Evolutionary conservation across 306 rosid genomes (phyloP).

Genomic region (Medicago lupulina): DNA sequence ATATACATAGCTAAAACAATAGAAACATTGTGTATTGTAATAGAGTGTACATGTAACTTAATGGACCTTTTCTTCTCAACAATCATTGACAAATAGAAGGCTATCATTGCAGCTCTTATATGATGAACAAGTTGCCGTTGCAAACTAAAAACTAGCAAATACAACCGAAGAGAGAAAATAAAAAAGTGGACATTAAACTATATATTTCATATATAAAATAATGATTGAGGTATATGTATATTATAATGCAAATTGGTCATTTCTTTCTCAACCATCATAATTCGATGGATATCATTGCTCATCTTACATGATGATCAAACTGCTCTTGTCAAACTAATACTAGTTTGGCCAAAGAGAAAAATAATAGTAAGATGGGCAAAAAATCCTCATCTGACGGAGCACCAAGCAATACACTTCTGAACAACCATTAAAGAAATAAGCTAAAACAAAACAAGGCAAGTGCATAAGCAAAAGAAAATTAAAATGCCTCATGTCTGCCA

Average conservation of each 20-base stretch:
- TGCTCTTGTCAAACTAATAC: conserved; percentile 26
- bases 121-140: conserved; percentile 12
- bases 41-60: not conserved
- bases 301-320: conserved; percentile 24
- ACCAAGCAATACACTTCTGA: conserved; percentile 20
- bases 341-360: conserved; percentile 23
- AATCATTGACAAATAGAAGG: not conserved
- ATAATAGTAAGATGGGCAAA: conserved; percentile 28
- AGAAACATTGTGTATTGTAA: not conserved
- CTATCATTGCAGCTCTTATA: not conserved
- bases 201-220: not conserved
- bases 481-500: conserved; percentile 73
- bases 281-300: too few relatives aligned
- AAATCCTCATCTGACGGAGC: conserved; percentile 27
- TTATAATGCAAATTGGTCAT: conserved; percentile 48
- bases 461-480: conserved; percentile 36
- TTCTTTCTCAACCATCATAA: conserved; percentile 52
- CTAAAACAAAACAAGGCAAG: conserved; percentile 40
- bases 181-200: not conserved
- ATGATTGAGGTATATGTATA: conserved; percentile 25
- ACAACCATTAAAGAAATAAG: conserved; percentile 27
- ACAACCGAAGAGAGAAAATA: not conserved
- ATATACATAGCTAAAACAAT: not conserved
- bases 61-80: conserved; percentile 6
- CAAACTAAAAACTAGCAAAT: conserved; percentile 17